Percentiles rank a stretch among this genome's conserved stretches.
These are phyloP conservation scores for Protomyces arabidopsidicola DNA, from an alignment of 1,139 yeast genomes.

Conservation along the genomic window DNA sequence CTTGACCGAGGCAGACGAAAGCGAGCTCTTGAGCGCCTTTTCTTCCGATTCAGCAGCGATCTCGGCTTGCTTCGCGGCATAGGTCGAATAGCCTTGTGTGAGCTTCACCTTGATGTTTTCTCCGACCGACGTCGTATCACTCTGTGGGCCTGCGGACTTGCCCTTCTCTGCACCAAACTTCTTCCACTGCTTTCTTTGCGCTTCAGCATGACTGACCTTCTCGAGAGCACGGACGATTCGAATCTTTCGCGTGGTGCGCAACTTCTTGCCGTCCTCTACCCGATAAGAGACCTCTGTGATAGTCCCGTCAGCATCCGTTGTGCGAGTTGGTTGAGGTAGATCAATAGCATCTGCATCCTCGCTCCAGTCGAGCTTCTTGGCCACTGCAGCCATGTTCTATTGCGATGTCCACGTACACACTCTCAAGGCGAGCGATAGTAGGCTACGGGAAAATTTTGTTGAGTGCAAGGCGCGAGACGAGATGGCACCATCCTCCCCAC, in stretches of 20 bases:
- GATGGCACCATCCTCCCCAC: too few species aligned
- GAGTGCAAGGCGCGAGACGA: too few species aligned
- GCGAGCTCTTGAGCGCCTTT: conserved; percentile 63
- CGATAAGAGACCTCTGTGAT: conserved; percentile 61
- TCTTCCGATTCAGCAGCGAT: conserved; percentile 45
- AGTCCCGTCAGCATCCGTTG: conserved; percentile 82
- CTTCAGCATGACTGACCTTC: conserved; percentile 54
- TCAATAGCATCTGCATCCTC: conserved; percentile 25
- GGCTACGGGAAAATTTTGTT: too few species aligned
- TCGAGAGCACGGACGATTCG: conserved; percentile 73
- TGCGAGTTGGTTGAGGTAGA: conserved; percentile 42
- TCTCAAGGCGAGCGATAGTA: too few species aligned
- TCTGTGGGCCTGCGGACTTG: conserved; percentile 79
- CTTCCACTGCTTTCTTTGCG: conserved; percentile 45
- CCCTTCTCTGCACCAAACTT: conserved; percentile 81
- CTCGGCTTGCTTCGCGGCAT: conserved; percentile 32
- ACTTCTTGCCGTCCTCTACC: conserved; percentile 69
- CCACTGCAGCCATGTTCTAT: conserved; percentile 10
- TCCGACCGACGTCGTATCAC: conserved; percentile 75
- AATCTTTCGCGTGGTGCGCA: conserved; percentile 79
- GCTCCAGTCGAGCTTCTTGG: conserved; percentile 25
- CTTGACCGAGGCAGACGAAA: conserved; percentile 57
- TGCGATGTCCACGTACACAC: background rate
- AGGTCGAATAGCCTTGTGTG: conserved; percentile 33
- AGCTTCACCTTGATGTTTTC: conserved; percentile 56